A percentile compares a stretch with the other conserved stretches of the same genome.
phyloP scores from a whole-genome alignment of 148 eudicot genomes.

The Rhododendron molle region DNA sequence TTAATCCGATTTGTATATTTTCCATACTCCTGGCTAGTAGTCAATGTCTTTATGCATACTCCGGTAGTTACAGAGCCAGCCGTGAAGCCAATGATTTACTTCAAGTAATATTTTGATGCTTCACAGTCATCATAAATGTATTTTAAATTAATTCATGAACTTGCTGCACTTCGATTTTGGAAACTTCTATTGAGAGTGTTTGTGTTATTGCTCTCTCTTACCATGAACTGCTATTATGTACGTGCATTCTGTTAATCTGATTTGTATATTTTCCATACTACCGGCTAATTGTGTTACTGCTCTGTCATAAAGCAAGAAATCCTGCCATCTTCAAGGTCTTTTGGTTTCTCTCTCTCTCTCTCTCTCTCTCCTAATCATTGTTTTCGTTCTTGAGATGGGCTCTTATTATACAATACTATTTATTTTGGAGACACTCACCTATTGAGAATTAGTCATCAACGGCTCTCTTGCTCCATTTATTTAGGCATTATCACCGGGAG shows the following conservation, averaged over 20 bases:
- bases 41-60: not conserved
- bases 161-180: not conserved
- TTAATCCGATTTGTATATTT: not conserved
- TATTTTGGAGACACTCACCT: slow-evolving; percentile 1
- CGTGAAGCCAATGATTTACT: not conserved
- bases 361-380: not conserved
- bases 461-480: slow-evolving; percentile 7
- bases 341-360: slow-evolving; percentile 10
- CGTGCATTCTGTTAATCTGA: no score
- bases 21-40: not conserved
- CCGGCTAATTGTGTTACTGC: not conserved
- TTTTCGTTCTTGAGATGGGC: not conserved
- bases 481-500: slow-evolving; percentile 31
- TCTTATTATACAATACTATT: not conserved
- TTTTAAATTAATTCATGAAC: not conserved
- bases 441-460: not conserved
- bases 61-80: not conserved
- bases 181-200: not conserved
- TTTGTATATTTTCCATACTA: no score
- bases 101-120: not conserved
- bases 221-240: not conserved
- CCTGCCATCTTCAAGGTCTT: slow-evolving; percentile 34
- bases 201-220: not conserved
- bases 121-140: not conserved
- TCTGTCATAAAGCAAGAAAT: slow-evolving; percentile 25